Conservation (phyloP, 129 eudicot species). For the Chrysanthemum makinoi region DNA sequence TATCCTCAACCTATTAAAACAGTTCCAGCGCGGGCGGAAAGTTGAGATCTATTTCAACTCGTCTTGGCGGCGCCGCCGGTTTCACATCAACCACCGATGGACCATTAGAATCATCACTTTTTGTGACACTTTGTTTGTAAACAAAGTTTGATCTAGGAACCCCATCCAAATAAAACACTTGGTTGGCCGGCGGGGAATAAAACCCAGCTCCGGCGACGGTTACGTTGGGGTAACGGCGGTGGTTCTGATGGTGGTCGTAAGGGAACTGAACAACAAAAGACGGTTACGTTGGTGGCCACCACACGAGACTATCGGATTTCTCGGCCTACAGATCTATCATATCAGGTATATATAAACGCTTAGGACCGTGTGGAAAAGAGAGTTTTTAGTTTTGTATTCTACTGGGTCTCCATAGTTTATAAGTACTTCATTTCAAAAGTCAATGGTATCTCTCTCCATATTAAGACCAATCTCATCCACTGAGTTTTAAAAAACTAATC, state of each 20-base stretch:
- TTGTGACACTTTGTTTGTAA: constrained; percentile 5
- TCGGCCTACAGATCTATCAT: no score
- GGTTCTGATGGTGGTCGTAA: constrained; percentile 15
- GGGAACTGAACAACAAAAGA: constrained; percentile 30
- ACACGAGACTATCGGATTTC: no score
- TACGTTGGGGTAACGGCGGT: constrained; percentile 11
- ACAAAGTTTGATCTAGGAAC: no score
- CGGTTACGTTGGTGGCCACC: no score
- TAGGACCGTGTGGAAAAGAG: no score
- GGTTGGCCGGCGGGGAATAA: constrained; percentile 31
- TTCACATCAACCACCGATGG: constrained; percentile 57
- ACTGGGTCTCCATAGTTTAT: no score
- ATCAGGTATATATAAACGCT: no score
- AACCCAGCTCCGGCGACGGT: constrained; percentile 24
- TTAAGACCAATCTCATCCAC: no score
- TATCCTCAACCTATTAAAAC: not conserved
- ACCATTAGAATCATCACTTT: constrained; percentile 62
- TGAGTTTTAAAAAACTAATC: no score
- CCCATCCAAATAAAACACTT: constrained; percentile 27
- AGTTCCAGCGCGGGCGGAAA: constrained; percentile 40
- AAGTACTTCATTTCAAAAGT: no score
- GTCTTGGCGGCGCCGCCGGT: constrained; percentile 19
- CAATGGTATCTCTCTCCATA: no score
- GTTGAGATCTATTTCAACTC: constrained; percentile 52
- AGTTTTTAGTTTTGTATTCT: no score